A percentile compares a stretch with the other conserved stretches of the same genome.
These are phyloP conservation scores for Aspergillus wentii DNA, from an alignment of 495 filamentous ascomycete species.

Conservation along the genomic window DNA sequence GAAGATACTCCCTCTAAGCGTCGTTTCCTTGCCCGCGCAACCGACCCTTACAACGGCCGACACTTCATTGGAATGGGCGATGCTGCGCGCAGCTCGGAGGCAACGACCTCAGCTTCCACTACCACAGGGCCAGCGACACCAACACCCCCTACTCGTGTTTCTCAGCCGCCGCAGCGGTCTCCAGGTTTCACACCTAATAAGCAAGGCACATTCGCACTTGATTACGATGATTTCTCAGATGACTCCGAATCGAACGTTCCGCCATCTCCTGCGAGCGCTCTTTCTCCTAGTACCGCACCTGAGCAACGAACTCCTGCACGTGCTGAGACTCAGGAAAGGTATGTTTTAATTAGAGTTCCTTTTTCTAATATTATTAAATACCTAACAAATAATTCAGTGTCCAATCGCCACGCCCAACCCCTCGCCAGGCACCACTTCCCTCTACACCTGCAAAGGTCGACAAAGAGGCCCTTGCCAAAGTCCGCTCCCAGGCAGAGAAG, in stretches of 20 bases:
- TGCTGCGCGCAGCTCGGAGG: not conserved
- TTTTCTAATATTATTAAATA: not conserved
- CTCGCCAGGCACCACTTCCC: constrained; percentile 7
- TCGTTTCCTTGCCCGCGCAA: constrained; percentile 14
- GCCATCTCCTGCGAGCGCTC: constrained; percentile 6
- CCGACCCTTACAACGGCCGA: constrained; percentile 17
- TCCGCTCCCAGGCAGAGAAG: constrained; percentile 33
- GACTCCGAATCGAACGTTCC: constrained; percentile 11
- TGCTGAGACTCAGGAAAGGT: constrained; percentile 7
- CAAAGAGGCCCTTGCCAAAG: constrained; percentile 23
- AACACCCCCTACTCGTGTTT: constrained; percentile 4
- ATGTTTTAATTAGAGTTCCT: not conserved
- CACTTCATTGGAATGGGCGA: constrained; percentile 19
- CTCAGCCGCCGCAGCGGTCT: constrained; percentile 6
- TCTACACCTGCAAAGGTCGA: constrained; percentile 16
- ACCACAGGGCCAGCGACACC: constrained; percentile 9
- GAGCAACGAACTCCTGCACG: constrained; percentile 1
- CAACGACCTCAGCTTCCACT: not conserved
- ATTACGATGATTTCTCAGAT: constrained; percentile 20
- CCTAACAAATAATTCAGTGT: constrained; percentile 5
- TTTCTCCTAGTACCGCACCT: constrained; percentile 4
- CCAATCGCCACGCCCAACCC: constrained; percentile 8
- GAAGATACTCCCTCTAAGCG: constrained; percentile 24
- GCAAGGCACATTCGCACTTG: constrained; percentile 21
- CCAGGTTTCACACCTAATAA: constrained; percentile 21